These are phyloP conservation scores for Leccinum huronense DNA, from an alignment of 1,284 basidiomycete species.

Conservation along the genomic window DNA sequence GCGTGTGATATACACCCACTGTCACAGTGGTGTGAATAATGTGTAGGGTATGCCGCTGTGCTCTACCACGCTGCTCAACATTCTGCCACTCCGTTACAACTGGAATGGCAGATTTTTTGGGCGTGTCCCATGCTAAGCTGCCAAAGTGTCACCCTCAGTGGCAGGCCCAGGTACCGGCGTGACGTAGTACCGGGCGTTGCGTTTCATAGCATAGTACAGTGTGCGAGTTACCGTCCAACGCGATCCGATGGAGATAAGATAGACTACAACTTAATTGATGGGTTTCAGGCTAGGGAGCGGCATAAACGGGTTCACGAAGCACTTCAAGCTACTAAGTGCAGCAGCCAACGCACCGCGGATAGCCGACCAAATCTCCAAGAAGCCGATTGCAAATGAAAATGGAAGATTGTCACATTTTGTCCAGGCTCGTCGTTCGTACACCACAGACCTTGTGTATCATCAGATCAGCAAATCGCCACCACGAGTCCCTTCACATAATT, in stretches of 20 bases:
- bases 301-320: conserved; percentile 5
- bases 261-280: conserved; percentile 4
- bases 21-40: conserved; percentile 10
- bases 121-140: conserved; percentile 12
- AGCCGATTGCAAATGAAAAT: conserved; percentile 15
- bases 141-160: not conserved
- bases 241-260: conserved; percentile 14
- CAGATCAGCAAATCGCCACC: conserved; percentile 8
- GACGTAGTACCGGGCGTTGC: conserved; percentile 4
- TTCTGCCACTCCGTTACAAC: conserved; percentile 5
- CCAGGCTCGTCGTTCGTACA: conserved; percentile 13
- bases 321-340: not conserved
- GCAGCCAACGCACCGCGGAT: conserved; percentile 26
- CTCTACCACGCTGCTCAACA: conserved; percentile 1
- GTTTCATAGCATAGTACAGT: conserved; percentile 1
- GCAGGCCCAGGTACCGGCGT: conserved; percentile 4
- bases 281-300: conserved; percentile 19
- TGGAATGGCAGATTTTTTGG: not conserved
- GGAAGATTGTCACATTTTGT: conserved; percentile 11
- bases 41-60: not conserved
- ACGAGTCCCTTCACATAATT: conserved; percentile 4
- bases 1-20: conserved; percentile 7
- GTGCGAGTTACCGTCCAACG: not conserved
- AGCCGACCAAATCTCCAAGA: conserved; percentile 24
- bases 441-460: conserved; percentile 8